A percentile compares a stretch with the other conserved stretches of the same genome.
These are phyloP conservation scores for Kwoniella sp. DNA, from an alignment of 768 basidiomycete species.

Conservation along the genomic window DNA sequence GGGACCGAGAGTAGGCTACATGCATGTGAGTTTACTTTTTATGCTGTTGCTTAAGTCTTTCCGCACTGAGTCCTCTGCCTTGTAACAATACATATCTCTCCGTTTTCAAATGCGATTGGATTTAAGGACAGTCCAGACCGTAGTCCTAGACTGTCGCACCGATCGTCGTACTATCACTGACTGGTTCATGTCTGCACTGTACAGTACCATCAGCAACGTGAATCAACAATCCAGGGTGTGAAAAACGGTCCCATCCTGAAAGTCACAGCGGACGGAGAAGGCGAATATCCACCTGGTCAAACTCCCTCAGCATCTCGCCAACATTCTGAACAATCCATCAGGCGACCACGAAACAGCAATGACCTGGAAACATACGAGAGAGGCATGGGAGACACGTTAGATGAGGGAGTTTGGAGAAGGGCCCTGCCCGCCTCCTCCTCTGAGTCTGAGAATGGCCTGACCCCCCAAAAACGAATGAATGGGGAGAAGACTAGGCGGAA, in stretches of 20 bases:
- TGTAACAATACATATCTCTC: too few relatives aligned
- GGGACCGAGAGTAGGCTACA: conserved; percentile 41
- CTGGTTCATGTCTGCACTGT: background rate
- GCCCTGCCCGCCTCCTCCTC: conserved; percentile 8
- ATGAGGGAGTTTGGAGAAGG: conserved; percentile 22
- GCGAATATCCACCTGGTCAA: conserved; percentile 48
- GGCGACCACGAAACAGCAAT: conserved; percentile 17
- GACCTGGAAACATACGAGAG: conserved; percentile 24
- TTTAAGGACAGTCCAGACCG: too few relatives aligned
- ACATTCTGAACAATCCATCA: background rate
- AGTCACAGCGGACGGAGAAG: conserved; percentile 51
- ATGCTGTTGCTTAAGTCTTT: too few relatives aligned
- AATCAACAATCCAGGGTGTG: conserved; percentile 29
- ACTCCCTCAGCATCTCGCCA: conserved; percentile 30
- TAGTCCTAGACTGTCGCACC: too few relatives aligned
- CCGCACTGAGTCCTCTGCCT: too few relatives aligned
- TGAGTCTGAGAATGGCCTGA: background rate
- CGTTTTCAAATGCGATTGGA: too few relatives aligned
- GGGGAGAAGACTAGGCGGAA: conserved; percentile 1
- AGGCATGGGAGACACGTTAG: conserved; percentile 20
- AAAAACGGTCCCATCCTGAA: conserved; percentile 41
- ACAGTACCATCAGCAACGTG: conserved; percentile 41
- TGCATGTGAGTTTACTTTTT: conserved; percentile 47
- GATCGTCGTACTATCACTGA: too few relatives aligned
- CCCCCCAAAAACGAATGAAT: background rate